Evolutionary conservation across 805 yeast species (phyloP).

Genomic region (Yamadazyma akitaensis): DNA sequence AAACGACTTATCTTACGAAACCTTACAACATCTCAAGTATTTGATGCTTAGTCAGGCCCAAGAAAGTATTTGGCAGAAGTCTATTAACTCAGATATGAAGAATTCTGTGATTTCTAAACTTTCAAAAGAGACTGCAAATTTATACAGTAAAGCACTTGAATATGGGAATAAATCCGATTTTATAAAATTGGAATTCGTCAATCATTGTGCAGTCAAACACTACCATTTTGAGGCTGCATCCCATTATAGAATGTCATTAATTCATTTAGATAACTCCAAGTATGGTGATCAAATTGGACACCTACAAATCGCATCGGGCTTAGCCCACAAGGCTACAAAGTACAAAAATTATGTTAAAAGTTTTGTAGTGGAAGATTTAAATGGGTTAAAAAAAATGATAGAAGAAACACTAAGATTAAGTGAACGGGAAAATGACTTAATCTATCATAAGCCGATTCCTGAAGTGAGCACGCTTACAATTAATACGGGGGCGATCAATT

Average conservation of each 20-base stretch:
- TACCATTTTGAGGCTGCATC: conserved; percentile 72
- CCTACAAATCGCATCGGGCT: conserved; percentile 41
- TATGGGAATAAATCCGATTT: conserved; percentile 41
- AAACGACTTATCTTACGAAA: conserved; percentile 39
- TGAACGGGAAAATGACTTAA: conserved; percentile 77
- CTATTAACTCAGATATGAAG: conserved; percentile 47
- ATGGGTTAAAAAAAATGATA: conserved; percentile 47
- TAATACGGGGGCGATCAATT: conserved; percentile 30
- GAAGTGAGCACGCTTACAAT: conserved; percentile 32
- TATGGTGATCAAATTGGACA: conserved; percentile 73
- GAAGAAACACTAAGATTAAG: conserved; percentile 47
- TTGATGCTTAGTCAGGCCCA: conserved; percentile 82
- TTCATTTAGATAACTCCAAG: conserved; percentile 44
- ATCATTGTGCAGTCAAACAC: conserved; percentile 56
- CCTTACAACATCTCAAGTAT: conserved; percentile 47
- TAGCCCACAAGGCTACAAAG: conserved; percentile 36
- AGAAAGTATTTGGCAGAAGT: conserved; percentile 80
- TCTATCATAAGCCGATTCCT: conserved; percentile 70
- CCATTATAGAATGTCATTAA: conserved; percentile 56
- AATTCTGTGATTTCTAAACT: conserved; percentile 62
- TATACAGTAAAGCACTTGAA: conserved; percentile 46
- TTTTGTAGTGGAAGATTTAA: conserved; percentile 49
- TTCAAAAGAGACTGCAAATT: conserved; percentile 58
- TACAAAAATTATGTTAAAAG: conserved; percentile 40
- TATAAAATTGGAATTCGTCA: conserved; percentile 59